Evolutionary conservation across 805 yeast genomes (phyloP).

Genomic region (Teunomyces barrocoloradensis): DNA sequence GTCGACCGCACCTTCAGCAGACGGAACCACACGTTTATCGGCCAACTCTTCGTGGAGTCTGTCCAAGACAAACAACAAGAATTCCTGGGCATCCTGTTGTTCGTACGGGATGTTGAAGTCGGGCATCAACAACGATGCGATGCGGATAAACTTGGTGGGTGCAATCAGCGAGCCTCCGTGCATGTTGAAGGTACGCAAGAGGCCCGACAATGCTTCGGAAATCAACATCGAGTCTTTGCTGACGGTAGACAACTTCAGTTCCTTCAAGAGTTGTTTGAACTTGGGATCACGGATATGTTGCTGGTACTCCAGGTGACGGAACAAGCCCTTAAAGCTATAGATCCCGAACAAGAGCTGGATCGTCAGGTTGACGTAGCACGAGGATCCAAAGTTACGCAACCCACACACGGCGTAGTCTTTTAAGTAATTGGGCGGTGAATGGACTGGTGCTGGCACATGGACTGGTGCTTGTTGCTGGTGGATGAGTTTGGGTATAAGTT

Average conservation of each 20-base stretch:
- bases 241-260: conserved; percentile 10
- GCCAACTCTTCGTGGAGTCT: conserved; percentile 65
- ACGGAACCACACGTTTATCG: conserved; percentile 15
- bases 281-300: conserved; percentile 38
- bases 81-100: conserved; percentile 83
- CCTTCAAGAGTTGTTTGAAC: conserved; percentile 21
- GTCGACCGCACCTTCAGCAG: conserved; percentile 18
- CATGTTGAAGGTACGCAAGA: conserved; percentile 56
- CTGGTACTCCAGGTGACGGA: conserved; percentile 44
- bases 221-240: conserved; percentile 25
- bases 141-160: conserved; percentile 61
- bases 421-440: conserved; percentile 16
- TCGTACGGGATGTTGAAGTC: conserved; percentile 68
- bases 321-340: conserved; percentile 46
- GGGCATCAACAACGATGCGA: conserved; percentile 54
- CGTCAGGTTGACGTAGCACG: conserved; percentile 76
- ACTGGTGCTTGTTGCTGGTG: conserved; percentile 1
- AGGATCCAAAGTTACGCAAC: conserved; percentile 63
- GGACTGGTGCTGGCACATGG: background rate
- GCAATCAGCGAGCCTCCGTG: conserved; percentile 62
- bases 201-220: conserved; percentile 50
- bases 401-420: conserved; percentile 56
- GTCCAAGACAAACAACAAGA: conserved; percentile 63
- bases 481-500: background rate
- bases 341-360: conserved; percentile 67